Percentiles rank a stretch among this genome's conserved stretches.
Evolutionary conservation across 164 flowering plant genomes (phyloP).

Genomic region (Santalum album): DNA sequence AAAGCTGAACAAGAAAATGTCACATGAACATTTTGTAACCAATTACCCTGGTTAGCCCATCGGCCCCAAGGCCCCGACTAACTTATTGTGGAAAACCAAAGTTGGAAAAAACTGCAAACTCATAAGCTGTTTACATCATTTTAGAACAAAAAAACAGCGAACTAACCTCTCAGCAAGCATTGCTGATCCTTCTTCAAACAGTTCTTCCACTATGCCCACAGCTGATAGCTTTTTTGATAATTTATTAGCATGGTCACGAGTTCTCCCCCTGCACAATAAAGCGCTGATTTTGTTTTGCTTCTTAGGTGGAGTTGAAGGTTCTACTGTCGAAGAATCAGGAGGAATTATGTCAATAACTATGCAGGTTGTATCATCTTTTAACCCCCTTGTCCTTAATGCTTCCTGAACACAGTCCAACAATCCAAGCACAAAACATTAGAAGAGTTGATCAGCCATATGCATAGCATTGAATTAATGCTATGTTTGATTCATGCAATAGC

Average conservation of each 20-base stretch:
- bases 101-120: no score
- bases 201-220: conserved; percentile 71
- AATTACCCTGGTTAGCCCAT: no score
- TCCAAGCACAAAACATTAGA: background rate
- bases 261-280: conserved; percentile 47
- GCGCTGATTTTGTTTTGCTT: conserved; percentile 50
- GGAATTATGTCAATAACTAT: conserved; percentile 85
- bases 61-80: no score
- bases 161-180: conserved; percentile 87
- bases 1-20: no score
- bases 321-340: conserved; percentile 41
- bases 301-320: conserved; percentile 45
- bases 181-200: conserved; percentile 92
- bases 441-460: background rate
- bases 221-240: conserved; percentile 64
- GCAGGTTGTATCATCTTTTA: conserved; percentile 91
- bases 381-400: conserved; percentile 69
- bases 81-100: no score
- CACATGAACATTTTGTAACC: no score
- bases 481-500: no score
- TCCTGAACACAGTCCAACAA: conserved; percentile 32
- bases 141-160: background rate
- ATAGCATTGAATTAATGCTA: conserved; percentile 1
- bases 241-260: conserved; percentile 42
- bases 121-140: background rate